Evolutionary conservation across 2,329 filamentous ascomycete genomes (phyloP).

Genomic region (Trichophyton mentagrophytes): DNA sequence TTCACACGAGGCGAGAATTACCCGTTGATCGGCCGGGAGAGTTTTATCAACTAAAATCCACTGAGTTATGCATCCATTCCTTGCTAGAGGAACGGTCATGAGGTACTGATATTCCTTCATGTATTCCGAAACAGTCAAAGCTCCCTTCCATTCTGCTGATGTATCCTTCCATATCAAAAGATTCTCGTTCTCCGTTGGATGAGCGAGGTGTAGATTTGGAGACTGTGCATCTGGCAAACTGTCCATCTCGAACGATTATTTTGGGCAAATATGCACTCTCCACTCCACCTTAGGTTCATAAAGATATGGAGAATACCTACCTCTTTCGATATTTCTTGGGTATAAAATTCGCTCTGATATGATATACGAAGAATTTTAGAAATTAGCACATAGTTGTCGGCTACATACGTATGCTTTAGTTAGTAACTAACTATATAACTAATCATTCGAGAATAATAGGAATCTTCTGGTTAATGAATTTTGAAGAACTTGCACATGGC

Average conservation of each 20-base stretch:
- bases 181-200: constrained; percentile 47
- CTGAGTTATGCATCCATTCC: constrained; percentile 45
- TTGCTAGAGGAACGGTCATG: constrained; percentile 44
- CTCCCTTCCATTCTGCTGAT: constrained; percentile 46
- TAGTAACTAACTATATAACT: too few species aligned
- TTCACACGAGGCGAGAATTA: constrained; percentile 52
- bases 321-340: too few species aligned
- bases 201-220: constrained; percentile 31
- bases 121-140: constrained; percentile 44
- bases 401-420: too few species aligned
- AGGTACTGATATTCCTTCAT: constrained; percentile 48
- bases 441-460: too few species aligned
- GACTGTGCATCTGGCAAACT: constrained; percentile 11
- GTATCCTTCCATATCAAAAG: constrained; percentile 44
- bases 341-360: too few species aligned
- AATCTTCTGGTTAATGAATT: too few species aligned
- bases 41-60: constrained; percentile 50
- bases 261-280: too few species aligned
- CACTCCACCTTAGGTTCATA: too few species aligned
- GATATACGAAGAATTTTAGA: too few species aligned
- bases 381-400: too few species aligned
- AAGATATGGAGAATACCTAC: too few species aligned
- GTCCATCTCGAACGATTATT: neutral
- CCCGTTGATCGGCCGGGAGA: constrained; percentile 32
- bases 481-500: too few species aligned